Base-by-base conservation (phyloP, 2,329 filamentous ascomycete species). In the Neonectria magnoliae region DNA sequence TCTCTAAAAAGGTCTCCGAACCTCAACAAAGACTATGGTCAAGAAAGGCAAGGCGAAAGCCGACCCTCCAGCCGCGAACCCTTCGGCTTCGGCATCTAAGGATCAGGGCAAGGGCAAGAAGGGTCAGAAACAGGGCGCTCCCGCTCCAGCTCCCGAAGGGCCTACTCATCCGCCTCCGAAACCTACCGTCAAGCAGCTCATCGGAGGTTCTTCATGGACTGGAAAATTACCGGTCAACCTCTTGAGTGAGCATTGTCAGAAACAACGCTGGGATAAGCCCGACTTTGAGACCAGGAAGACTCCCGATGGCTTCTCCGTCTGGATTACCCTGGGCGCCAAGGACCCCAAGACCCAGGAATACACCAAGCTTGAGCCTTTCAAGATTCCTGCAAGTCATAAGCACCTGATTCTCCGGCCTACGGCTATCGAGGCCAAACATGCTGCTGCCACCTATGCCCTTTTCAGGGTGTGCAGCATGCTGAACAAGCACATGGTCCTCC, bases 181-280 rank as follows among this genome's bases (percentile, higher is more conserved):
- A 71, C 88, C 87, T 14, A 90, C 89, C 2, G 86, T 87, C 48
- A 91, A 91, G 79, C 93, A 97, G 72, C 83, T 99, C 69, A 97
- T 99, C 75, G 96, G 94, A 45, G 96, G 96, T 53, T 89, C 93
- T 63, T 98, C 94, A 71, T 99, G 96, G 96, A 99, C 96, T 0
- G 96, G 96, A 44, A 99, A 99, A 78, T 83, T 99, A 33, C 96
- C 96, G 1, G 92, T 98, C 68, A 98, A 97, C 76, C 86, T 98
- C 73, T 87, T 98, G 68, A 93, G 92, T 38, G 96, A 98, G 83
- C 93, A 97, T 80, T 98, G 94, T 74, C 94, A 97, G 81, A 97
- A 95, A 79, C 93, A 97, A 78, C 93, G 93, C 77, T 99, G 96
- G 96, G 92, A 93, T 70, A 95, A 91, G 77, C 95, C 95, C 2